phyloP scores from a whole-genome alignment of 2,329 filamentous ascomycete genomes.

The Diaporthe velutina region DNA sequence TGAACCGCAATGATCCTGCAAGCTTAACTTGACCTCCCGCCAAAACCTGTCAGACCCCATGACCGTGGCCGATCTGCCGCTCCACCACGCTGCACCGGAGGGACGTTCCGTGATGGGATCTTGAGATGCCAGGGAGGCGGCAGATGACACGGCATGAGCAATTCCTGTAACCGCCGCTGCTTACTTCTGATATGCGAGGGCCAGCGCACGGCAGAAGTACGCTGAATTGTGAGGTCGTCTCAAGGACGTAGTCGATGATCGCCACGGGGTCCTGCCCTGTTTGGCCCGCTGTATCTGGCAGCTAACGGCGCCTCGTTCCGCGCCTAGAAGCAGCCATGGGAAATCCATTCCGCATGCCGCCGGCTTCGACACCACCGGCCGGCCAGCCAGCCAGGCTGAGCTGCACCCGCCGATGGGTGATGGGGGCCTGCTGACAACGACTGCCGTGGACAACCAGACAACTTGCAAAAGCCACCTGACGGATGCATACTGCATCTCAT shows the following conservation, averaged over 20 bases:
- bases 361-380: constrained; percentile 6
- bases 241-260: background rate
- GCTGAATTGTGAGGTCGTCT: background rate
- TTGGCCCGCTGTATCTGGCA: constrained; percentile 28
- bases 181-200: constrained; percentile 33
- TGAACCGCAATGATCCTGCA: constrained; percentile 7
- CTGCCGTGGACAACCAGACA: constrained; percentile 31
- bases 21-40: constrained; percentile 22
- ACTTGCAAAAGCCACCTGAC: constrained; percentile 25
- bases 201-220: constrained; percentile 13
- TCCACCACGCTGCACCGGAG: constrained; percentile 26
- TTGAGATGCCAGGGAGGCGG: constrained; percentile 18
- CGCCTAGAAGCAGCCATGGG: constrained; percentile 29
- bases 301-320: constrained; percentile 31
- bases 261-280: constrained; percentile 19
- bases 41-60: constrained; percentile 28
- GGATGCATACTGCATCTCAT: constrained; percentile 29
- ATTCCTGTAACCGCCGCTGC: constrained; percentile 13
- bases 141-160: constrained; percentile 28
- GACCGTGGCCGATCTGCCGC: constrained; percentile 26
- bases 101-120: constrained; percentile 23
- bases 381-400: background rate
- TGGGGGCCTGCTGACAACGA: constrained; percentile 27
- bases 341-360: constrained; percentile 31
- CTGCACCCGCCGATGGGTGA: background rate